Base-by-base conservation (phyloP, 768 basidiomycete species). In the Kwoniella pini region DNA sequence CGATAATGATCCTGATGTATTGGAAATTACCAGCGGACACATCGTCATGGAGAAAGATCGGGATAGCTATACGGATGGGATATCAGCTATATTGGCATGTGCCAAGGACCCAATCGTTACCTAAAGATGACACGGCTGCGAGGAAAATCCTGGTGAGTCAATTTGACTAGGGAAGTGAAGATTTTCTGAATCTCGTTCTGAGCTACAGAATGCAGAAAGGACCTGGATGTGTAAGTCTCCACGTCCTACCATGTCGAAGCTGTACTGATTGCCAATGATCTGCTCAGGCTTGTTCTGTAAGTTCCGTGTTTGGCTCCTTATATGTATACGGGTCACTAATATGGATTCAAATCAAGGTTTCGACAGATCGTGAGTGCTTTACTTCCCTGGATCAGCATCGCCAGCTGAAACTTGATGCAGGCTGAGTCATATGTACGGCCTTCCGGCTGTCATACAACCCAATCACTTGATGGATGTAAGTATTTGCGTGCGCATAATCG, bases 11-110 rank as follows among this genome's bases (percentile, higher is more conserved):
- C 69, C 81, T 94, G 62, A 90, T 87, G 38, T 94, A 93, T 78
- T 94, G 90, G 90, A 87, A 84, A 74, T 89, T 90, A 68, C 88
- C 90, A 39, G 86, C 89, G 64, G 92, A 95, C 68, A 88, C 85
- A 10, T 61, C 58, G 13, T 65, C 63, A 3, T 70, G 69, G 69
- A 52, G 57, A 31, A 66, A 62, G 48, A 67, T 70, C 24, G 68
- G 68, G 10, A 64, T 64, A 44, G 68, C 68, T 5, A 57, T 70
- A 3, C 21, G 69, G 31, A 64, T 67, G 24, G 69, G 65, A 19
- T 70, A 70, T 62, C 65, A 67, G 54, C 45, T 59, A 30, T 62
- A 54, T 40, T 70, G 63, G 65, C 65, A 70, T 44, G 36, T 67
- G n/a, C 63, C 62, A 0, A 50, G 69, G 45, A 53, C 31, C 3